A percentile compares a stretch with the other conserved stretches of the same genome.
These are phyloP conservation scores for Elsinoe ampelina DNA, from an alignment of 2,329 filamentous ascomycete species.

Conservation along the genomic window DNA sequence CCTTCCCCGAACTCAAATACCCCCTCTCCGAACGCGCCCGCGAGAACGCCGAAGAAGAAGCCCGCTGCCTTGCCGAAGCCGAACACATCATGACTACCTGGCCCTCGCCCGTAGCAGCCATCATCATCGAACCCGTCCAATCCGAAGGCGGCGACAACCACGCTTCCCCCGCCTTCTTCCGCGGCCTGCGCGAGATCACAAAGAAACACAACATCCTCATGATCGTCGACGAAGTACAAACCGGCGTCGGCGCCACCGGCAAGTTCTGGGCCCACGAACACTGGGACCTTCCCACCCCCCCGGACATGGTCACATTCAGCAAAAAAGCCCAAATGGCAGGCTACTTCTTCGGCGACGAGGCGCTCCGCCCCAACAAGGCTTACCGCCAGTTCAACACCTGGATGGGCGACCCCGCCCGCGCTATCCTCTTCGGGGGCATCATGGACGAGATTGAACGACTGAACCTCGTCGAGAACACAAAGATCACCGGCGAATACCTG, in stretches of 20 bases:
- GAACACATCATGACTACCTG: constrained; percentile 69
- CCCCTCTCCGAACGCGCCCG: constrained; percentile 65
- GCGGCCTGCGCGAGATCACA: constrained; percentile 66
- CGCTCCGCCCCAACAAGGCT: constrained; percentile 73
- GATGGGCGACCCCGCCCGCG: constrained; percentile 82
- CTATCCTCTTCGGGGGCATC: constrained; percentile 73
- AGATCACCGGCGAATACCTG: constrained; percentile 65
- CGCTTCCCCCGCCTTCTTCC: constrained; percentile 76
- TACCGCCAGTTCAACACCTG: constrained; percentile 95
- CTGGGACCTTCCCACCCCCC: constrained; percentile 70
- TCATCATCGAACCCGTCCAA: constrained; percentile 80
- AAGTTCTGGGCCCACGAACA: constrained; percentile 94
- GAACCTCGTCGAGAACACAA: constrained; percentile 66
- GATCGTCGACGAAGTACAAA: constrained; percentile 90
- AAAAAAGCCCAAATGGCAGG: constrained; percentile 90
- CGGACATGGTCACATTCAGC: constrained; percentile 86
- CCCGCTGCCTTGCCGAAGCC: constrained; percentile 68
- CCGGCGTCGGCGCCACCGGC: constrained; percentile 78
- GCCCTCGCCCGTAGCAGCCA: constrained; percentile 66
- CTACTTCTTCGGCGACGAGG: constrained; percentile 74
- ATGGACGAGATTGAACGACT: constrained; percentile 65
- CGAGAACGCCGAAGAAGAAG: constrained; percentile 69
- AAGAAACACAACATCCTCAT: constrained; percentile 65
- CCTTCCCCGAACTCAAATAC: constrained; percentile 75
- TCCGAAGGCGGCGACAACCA: constrained; percentile 91